Percentiles rank a stretch among this genome's conserved stretches.
phyloP scores from a whole-genome alignment of 2,329 filamentous ascomycete species.

The Lachnellula willkommii region DNA sequence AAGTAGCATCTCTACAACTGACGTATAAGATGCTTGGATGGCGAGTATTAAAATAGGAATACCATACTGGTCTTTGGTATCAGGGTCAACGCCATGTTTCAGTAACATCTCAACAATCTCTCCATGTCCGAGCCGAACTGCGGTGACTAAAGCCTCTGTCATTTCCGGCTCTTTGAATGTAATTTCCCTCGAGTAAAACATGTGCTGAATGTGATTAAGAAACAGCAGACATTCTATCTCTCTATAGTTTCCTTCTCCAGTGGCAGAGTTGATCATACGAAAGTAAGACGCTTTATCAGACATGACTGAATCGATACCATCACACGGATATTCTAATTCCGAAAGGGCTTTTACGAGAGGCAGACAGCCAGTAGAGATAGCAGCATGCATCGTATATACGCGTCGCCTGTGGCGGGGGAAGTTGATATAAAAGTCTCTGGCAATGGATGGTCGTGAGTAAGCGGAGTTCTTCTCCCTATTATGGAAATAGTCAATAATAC shows the following conservation, averaged over 20 bases:
- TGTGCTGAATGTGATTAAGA: neutral
- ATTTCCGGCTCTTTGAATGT: neutral
- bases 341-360: neutral
- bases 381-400: no score
- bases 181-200: neutral
- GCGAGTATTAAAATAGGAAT: neutral
- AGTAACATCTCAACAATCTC: neutral
- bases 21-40: neutral
- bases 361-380: neutral
- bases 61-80: neutral
- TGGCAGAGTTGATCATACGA: neutral
- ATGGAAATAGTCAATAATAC: neutral
- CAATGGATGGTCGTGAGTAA: neutral
- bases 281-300: neutral
- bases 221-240: neutral
- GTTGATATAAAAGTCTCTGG: no score
- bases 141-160: neutral
- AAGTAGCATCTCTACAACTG: neutral
- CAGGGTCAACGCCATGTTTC: neutral
- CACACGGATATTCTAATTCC: neutral
- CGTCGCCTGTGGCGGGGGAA: no score
- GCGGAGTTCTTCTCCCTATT: no score
- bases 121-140: neutral
- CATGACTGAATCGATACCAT: neutral
- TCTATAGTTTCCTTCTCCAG: neutral